These are phyloP conservation scores for Chlorophyllum brunneum DNA, from an alignment of 768 basidiomycete genomes.

Conservation along the genomic window DNA sequence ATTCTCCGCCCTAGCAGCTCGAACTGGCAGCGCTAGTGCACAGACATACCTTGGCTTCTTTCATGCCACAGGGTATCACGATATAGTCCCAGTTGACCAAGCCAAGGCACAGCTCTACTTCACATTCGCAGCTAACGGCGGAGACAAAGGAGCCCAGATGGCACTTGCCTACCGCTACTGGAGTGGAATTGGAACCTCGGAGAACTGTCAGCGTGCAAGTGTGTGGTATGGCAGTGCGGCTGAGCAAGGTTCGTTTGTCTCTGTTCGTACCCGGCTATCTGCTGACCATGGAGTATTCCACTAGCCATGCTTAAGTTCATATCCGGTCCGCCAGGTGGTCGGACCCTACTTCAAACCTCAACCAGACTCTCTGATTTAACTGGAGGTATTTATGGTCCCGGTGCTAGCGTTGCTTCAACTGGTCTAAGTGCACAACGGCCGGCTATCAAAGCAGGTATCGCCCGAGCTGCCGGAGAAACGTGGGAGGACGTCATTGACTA, in stretches of 20 bases:
- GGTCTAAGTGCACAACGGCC: slow-evolving; percentile 68
- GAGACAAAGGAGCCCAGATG: slow-evolving; percentile 87
- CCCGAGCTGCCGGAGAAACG: slow-evolving; percentile 86
- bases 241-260: slow-evolving; percentile 57
- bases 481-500: slow-evolving; percentile 93
- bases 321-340: slow-evolving; percentile 88
- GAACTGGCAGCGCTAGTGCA: slow-evolving; percentile 81
- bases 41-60: slow-evolving; percentile 88
- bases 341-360: slow-evolving; percentile 76
- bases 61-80: slow-evolving; percentile 78
- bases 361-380: slow-evolving; percentile 84
- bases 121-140: slow-evolving; percentile 89
- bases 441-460: slow-evolving; percentile 79
- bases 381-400: slow-evolving; percentile 93
- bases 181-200: slow-evolving; percentile 90
- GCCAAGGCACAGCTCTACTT: slow-evolving; percentile 87
- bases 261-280: neutral
- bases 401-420: slow-evolving; percentile 91
- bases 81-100: slow-evolving; percentile 60
- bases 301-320: slow-evolving; percentile 77
- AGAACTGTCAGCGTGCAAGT: slow-evolving; percentile 80
- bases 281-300: neutral
- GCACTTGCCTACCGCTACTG: slow-evolving; percentile 91
- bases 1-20: slow-evolving; percentile 56
- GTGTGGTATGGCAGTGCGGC: slow-evolving; percentile 90